Base-by-base conservation (phyloP, 2,329 filamentous ascomycete species). In the Aschersonia sp. region DNA sequence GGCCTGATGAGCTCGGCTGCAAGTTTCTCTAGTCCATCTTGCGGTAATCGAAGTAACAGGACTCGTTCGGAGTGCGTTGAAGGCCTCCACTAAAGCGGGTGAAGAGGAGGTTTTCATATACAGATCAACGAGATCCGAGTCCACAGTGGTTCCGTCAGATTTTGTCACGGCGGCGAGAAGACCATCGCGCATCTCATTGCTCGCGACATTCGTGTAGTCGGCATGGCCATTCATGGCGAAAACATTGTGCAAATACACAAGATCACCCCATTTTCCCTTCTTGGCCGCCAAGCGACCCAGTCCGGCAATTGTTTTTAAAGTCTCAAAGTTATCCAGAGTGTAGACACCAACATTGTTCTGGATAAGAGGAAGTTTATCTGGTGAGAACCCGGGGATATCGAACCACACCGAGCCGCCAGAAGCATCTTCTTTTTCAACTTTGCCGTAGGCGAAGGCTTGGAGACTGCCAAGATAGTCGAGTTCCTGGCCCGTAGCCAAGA, bases 171-270 rank as follows among this genome's bases (percentile, higher is more conserved):
- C 49, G 2, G 4, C 40, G 4, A 48, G 44, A 5, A 50, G 49
- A 9, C 46, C 46, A 1, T 46, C 40, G 5, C 40, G 38, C 46
- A 50, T 46, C 46, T 50, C 7, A 4, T 29, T 9, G 46, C 49
- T 50, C 3, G 29, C 30, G 3, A 40, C 30, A 10, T 43, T 44
- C 20, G 32, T 10, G 46, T 50, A 50, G 7, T 48, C 44, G 38
- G 40, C 43, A 32, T 50, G 46, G 4, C 40, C 49, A 40, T 50
- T 50, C 49, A 50, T 50, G 43, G 42, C 44, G 32, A 50, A 50
- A 12, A 12, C 40, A 31, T 48, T 50, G 30, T 48, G 30, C 4
- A 50, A 43, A 31, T 45, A 50, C 3, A 50, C 40, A 4, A 50
- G 12, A 30, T 50, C 49, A n/a, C 49, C 46, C 46, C 44, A 50